Percentiles rank a stretch among this genome's conserved stretches.
These are phyloP conservation scores for Emergomyces africanus DNA, from an alignment of 2,329 filamentous ascomycete genomes.

Conservation along the genomic window DNA sequence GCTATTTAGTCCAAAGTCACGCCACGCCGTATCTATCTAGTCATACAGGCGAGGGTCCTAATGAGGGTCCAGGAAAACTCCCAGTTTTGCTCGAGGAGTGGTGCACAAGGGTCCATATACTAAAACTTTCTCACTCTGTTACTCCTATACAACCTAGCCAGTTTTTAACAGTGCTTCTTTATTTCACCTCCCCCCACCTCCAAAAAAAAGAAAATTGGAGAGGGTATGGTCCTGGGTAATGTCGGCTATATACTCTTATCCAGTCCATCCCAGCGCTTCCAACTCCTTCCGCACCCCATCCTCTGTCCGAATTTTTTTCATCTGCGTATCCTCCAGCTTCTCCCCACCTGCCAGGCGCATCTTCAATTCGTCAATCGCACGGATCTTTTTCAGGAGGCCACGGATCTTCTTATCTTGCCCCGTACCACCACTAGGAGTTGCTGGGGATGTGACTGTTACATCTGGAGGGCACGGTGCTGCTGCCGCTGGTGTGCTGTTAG, in stretches of 20 bases:
- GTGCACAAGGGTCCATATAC: not conserved
- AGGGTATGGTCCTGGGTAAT: not conserved
- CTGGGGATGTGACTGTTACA: conserved; percentile 22
- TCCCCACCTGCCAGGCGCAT: conserved; percentile 90
- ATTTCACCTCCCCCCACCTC: not conserved
- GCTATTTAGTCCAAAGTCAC: not conserved
- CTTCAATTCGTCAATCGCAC: conserved; percentile 94
- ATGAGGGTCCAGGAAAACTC: not conserved
- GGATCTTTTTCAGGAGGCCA: conserved; percentile 89
- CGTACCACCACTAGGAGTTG: conserved; percentile 17
- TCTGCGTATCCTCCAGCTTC: conserved; percentile 95
- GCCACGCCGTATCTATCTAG: not conserved
- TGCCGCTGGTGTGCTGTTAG: conserved; percentile 26
- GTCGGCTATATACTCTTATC: conserved; percentile 10
- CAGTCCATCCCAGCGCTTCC: conserved; percentile 43
- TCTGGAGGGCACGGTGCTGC: conserved; percentile 9
- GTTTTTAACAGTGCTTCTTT: not conserved
- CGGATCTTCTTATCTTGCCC: conserved; percentile 82
- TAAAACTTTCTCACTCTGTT: not conserved
- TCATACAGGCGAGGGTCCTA: not conserved
- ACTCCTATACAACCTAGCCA: not conserved
- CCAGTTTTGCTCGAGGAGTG: not conserved
- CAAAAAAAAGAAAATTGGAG: not conserved
- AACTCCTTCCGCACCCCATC: conserved; percentile 72
- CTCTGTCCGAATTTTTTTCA: conserved; percentile 96